A percentile compares a stretch with the other conserved stretches of the same genome.
Conservation (phyloP, 352 stramenopile species). For the Phytophthora pisi region DNA sequence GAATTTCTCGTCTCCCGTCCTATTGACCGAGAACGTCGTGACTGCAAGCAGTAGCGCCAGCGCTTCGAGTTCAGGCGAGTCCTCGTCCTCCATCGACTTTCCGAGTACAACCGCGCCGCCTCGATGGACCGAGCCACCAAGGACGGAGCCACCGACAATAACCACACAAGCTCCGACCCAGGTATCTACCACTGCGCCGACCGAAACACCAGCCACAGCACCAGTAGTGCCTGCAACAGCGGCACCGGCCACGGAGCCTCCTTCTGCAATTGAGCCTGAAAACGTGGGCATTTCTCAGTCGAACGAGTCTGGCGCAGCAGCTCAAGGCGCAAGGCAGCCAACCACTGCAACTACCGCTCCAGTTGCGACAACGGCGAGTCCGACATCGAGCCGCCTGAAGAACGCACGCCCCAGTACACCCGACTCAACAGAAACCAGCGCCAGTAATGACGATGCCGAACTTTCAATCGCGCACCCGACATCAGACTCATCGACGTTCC, state of each 20-base stretch:
- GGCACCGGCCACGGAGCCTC: background rate
- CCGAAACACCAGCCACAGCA: constrained; percentile 1
- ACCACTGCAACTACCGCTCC: background rate
- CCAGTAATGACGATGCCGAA: background rate
- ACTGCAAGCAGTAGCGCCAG: background rate
- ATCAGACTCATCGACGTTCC: constrained; percentile 55
- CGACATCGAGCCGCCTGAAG: background rate
- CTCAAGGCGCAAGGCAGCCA: constrained; percentile 6
- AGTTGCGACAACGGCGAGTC: background rate
- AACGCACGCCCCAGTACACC: background rate
- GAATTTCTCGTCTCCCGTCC: background rate
- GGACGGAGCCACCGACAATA: background rate
- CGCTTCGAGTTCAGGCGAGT: constrained; percentile 6
- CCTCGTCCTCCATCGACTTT: constrained; percentile 11
- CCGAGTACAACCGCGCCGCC: constrained; percentile 1
- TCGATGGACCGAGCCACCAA: background rate
- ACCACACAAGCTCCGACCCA: background rate
- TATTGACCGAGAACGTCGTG: background rate
- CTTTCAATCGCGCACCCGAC: constrained; percentile 38
- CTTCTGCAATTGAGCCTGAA: background rate
- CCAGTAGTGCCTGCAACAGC: background rate
- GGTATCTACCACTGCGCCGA: background rate
- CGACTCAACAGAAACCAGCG: background rate
- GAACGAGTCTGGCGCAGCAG: constrained; percentile 10
- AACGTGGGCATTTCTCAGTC: constrained; percentile 2